Base-by-base conservation (phyloP, 2,329 filamentous ascomycete genomes). In the Proliferodiscus dingleyae region DNA sequence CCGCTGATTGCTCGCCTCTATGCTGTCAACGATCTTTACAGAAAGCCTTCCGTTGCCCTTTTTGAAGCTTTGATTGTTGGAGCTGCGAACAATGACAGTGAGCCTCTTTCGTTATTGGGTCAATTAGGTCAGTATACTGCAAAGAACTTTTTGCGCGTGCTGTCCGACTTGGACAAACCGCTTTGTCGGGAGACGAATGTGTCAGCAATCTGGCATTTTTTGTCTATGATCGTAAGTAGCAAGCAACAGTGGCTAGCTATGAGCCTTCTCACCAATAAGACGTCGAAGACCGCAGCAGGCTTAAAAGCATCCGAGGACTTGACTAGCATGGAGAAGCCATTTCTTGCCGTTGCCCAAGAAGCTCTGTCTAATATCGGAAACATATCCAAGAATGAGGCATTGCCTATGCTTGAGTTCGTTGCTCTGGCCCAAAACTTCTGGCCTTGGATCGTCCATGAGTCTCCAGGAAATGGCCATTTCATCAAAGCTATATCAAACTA, bases 161-260 rank as follows among this genome's bases (percentile, higher is more conserved):
- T 97, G 5, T 83, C 87, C 4, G 78, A 81, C 49, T 73, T 96
- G 21, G 88, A 91, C 55, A 81, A 80, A 54, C 89, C 90, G 3
- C 77, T 93, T 46, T 73, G 78, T 42, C 74, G 89, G 55, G 68
- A 76, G 2, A 65, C 72, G 5, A 78, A 89, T 43, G 80, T 85
- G 32, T 77, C 80, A 33, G 73, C 75, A 6, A 84, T 89, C 16
- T 98, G 91, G 93, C 80, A 79, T 46, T 83, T 98, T 60, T 81
- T 97, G 43, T 87, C 90, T 2, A 83, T 85, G 3, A 84, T 97
- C 37, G 79, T 98, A 49, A 85, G 86, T 54, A 90, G 89, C 62
- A 83, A 89, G 52, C 93, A 98, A 63, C 90, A 95, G 61, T 97
- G 91, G 87, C 87, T 98, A 71, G 88, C 91, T 0, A 88, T 95